These are phyloP conservation scores for Claviceps paspali DNA, from an alignment of 2,329 filamentous ascomycete species.

Conservation along the genomic window DNA sequence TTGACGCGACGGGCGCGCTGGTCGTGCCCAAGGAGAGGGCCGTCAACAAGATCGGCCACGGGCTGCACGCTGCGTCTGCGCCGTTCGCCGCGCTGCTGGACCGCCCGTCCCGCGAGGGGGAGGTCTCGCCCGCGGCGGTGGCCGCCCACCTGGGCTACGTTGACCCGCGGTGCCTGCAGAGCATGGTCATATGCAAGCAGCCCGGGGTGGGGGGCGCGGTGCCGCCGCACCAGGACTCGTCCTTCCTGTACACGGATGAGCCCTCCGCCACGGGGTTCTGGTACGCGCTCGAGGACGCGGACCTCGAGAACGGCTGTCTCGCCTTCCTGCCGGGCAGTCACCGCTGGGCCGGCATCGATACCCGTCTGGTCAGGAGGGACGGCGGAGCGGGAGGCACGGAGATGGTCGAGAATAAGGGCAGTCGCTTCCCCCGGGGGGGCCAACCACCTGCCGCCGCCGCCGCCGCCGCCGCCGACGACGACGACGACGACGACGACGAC, in stretches of 20 bases:
- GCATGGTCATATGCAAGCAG: constrained; percentile 98
- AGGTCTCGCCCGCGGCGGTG: constrained; percentile 39
- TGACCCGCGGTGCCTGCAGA: constrained; percentile 70
- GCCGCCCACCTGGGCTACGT: constrained; percentile 56
- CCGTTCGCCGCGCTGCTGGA: constrained; percentile 48
- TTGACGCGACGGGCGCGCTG: constrained; percentile 48
- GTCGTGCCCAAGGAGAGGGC: constrained; percentile 66
- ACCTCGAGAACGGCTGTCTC: constrained; percentile 71
- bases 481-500: constrained; percentile 12
- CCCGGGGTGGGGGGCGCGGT: constrained; percentile 89
- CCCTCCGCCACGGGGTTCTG: constrained; percentile 89
- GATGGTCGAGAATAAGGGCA: constrained; percentile 55
- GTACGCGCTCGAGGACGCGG: constrained; percentile 93
- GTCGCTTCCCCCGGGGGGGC: constrained; percentile 42
- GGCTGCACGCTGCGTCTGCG: constrained; percentile 52
- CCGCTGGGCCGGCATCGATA: constrained; percentile 50
- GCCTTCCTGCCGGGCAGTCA: constrained; percentile 78
- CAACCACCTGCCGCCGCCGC: no score
- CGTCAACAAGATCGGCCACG: constrained; percentile 82
- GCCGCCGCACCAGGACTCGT: constrained; percentile 80
- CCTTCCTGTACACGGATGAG: constrained; percentile 80
- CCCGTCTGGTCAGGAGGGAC: constrained; percentile 57
- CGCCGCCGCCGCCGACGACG: no score
- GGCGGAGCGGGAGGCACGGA: constrained; percentile 40
- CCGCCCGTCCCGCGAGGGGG: constrained; percentile 20